A percentile compares a stretch with the other conserved stretches of the same genome.
Conservation (phyloP, 192 early-diverging fungal species). For the Coemansia sp. region DNA sequence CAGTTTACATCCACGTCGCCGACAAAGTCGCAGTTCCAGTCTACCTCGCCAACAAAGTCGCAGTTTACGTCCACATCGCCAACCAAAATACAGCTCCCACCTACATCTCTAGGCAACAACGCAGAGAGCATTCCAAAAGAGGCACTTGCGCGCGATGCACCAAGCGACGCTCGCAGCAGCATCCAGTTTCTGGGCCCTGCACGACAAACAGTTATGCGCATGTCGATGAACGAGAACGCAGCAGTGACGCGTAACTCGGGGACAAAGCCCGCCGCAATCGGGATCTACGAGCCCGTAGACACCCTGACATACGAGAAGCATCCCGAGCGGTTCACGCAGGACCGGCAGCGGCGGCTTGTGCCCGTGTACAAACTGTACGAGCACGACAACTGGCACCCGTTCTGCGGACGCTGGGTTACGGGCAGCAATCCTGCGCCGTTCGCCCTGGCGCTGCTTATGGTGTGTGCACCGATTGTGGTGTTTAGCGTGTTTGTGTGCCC, state of each 20-base stretch:
- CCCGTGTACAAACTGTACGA: conserved; percentile 52
- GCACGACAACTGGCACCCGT: conserved; percentile 61
- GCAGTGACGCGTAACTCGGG: conserved; percentile 15
- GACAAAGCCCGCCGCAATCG: conserved; percentile 24
- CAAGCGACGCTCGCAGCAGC: conserved; percentile 19
- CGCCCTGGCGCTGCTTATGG: conserved; percentile 56
- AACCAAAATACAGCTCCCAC: conserved; percentile 1
- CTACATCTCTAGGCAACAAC: conserved; percentile 7
- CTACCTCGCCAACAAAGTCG: background rate
- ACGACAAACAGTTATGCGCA: conserved; percentile 38
- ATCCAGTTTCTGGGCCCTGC: conserved; percentile 52
- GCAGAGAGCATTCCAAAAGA: background rate
- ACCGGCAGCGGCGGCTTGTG: conserved; percentile 40
- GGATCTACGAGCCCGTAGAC: conserved; percentile 41
- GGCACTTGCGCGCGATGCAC: conserved; percentile 10
- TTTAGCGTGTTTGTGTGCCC: conserved; percentile 68
- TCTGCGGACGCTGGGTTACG: conserved; percentile 65
- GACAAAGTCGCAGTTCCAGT: background rate
- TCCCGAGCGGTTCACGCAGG: conserved; percentile 39
- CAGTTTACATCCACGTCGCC: background rate
- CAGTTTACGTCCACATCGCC: background rate
- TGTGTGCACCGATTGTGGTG: conserved; percentile 60
- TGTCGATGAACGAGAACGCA: conserved; percentile 42
- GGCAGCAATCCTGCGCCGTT: conserved; percentile 66
- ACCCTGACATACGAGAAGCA: conserved; percentile 23